A percentile compares a stretch with the other conserved stretches of the same genome.
These are phyloP conservation scores for Dendrobium chrysotoxum DNA, from an alignment of 106 monocot genomes.

Conservation along the genomic window DNA sequence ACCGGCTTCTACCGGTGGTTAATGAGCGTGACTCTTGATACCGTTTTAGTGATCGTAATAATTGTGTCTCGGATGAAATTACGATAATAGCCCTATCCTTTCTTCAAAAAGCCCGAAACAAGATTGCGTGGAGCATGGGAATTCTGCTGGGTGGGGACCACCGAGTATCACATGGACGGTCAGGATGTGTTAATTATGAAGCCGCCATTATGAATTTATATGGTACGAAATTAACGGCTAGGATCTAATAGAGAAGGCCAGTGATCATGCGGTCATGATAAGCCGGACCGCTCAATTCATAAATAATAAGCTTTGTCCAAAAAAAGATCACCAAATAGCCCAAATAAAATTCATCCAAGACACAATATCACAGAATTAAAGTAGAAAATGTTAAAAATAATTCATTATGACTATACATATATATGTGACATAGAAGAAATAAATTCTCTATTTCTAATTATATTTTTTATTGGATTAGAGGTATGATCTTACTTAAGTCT, in stretches of 20 bases:
- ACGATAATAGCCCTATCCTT: not conserved
- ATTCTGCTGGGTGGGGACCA: not conserved
- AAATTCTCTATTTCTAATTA: no score
- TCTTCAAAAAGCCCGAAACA: not conserved
- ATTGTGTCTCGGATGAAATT: not conserved
- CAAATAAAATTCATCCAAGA: no score
- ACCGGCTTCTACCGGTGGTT: not conserved
- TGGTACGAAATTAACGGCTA: not conserved
- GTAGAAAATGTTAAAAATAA: no score
- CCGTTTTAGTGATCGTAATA: not conserved
- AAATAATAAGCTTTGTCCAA: no score
- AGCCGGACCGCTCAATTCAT: not conserved
- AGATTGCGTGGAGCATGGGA: not conserved
- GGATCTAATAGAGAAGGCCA: not conserved
- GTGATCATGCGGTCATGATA: not conserved
- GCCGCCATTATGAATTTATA: constrained; percentile 1
- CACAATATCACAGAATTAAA: no score
- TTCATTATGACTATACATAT: no score
- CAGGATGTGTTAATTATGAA: not conserved
- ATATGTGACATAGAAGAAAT: no score
- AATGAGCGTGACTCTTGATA: not conserved
- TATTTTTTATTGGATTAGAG: no score
- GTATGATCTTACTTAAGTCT: no score
- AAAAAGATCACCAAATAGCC: no score
- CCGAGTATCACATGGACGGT: not conserved